A percentile compares a stretch with the other conserved stretches of the same genome.
These are phyloP conservation scores for Beauveria pseudobassiana DNA, from an alignment of 2,329 filamentous ascomycete genomes.

Conservation along the genomic window DNA sequence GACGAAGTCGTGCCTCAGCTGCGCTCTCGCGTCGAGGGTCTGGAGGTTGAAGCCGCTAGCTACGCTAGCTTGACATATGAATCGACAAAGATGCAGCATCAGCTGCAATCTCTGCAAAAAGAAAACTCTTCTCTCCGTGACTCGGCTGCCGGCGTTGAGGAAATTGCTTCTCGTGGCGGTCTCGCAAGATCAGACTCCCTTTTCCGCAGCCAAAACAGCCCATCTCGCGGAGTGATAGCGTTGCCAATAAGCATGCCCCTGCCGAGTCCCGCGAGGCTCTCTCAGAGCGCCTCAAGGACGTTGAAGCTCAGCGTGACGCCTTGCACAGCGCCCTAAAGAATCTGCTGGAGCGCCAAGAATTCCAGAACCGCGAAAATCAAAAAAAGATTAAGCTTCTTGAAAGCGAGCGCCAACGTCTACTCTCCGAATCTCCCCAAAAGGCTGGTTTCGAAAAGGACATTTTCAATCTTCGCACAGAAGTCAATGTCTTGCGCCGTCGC, in stretches of 20 bases:
- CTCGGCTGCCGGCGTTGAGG: slow-evolving; percentile 19
- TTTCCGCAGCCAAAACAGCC: slow-evolving; percentile 31
- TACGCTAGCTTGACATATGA: slow-evolving; percentile 71
- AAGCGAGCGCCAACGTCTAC: slow-evolving; percentile 66
- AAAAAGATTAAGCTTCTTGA: slow-evolving; percentile 75
- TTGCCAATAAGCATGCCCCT: slow-evolving; percentile 32
- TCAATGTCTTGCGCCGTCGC: slow-evolving; percentile 73
- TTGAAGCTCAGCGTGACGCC: slow-evolving; percentile 89
- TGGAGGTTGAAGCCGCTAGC: slow-evolving; percentile 67
- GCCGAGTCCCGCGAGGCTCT: slow-evolving; percentile 59
- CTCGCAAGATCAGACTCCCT: slow-evolving; percentile 62
- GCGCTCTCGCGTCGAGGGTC: slow-evolving; percentile 65
- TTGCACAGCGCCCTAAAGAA: slow-evolving; percentile 81
- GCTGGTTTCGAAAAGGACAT: slow-evolving; percentile 82
- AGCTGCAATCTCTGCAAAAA: slow-evolving; percentile 62
- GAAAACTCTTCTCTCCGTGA: slow-evolving; percentile 56
- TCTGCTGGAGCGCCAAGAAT: slow-evolving; percentile 76
- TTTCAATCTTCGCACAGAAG: slow-evolving; percentile 69
- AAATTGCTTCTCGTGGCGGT: slow-evolving; percentile 30
- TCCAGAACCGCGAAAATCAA: slow-evolving; percentile 74
- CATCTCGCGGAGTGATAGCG: slow-evolving; percentile 52
- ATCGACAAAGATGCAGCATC: slow-evolving; percentile 78
- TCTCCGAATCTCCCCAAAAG: slow-evolving; percentile 61
- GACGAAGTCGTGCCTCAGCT: slow-evolving; percentile 82
- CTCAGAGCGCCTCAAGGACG: slow-evolving; percentile 78